Conservation (phyloP, 2,329 filamentous ascomycete species). For the Alternaria arborescens region DNA sequence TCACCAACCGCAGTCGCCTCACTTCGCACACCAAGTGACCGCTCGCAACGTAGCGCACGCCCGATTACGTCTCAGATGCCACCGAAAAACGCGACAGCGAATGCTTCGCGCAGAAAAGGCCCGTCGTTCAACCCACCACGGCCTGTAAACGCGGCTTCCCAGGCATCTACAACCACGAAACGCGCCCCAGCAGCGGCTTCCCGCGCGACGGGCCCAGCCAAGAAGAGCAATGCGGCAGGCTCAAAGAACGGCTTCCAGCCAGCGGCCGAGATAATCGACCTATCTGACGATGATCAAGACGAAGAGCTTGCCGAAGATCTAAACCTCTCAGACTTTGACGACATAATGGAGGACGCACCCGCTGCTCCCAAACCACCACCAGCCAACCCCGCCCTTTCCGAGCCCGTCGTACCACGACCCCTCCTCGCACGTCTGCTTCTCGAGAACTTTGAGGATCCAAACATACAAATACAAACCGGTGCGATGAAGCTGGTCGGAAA, state of each 20-base stretch:
- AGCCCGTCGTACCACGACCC: slow-evolving; percentile 70
- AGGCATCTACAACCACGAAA: slow-evolving; percentile 32
- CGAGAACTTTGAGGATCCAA: slow-evolving; percentile 72
- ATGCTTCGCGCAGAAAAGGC: slow-evolving; percentile 38
- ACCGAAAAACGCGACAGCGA: slow-evolving; percentile 33
- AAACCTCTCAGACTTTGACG: slow-evolving; percentile 41
- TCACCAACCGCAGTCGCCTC: slow-evolving; percentile 5
- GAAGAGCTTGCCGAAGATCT: slow-evolving; percentile 26
- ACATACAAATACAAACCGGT: slow-evolving; percentile 48
- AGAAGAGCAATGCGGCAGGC: slow-evolving; percentile 27
- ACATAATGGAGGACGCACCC: slow-evolving; percentile 40
- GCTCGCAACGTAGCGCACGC: slow-evolving; percentile 1
- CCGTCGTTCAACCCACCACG: slow-evolving; percentile 51
- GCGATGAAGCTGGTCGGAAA: slow-evolving; percentile 75
- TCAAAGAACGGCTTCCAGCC: slow-evolving; percentile 32
- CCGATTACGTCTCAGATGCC: slow-evolving; percentile 27
- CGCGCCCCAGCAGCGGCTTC: slow-evolving; percentile 24
- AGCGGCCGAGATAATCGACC: slow-evolving; percentile 38
- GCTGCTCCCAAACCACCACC: slow-evolving; percentile 22
- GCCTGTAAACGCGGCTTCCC: slow-evolving; percentile 39
- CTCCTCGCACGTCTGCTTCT: slow-evolving; percentile 80
- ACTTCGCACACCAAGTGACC: not conserved
- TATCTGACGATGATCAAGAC: slow-evolving; percentile 43
- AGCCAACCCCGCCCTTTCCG: slow-evolving; percentile 23
- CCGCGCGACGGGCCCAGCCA: slow-evolving; percentile 19